Evolutionary conservation across 495 filamentous ascomycete species (phyloP), one percentile per base, ranked within the genome.

Genomic region (Aspergillus avenaceus): DNA sequence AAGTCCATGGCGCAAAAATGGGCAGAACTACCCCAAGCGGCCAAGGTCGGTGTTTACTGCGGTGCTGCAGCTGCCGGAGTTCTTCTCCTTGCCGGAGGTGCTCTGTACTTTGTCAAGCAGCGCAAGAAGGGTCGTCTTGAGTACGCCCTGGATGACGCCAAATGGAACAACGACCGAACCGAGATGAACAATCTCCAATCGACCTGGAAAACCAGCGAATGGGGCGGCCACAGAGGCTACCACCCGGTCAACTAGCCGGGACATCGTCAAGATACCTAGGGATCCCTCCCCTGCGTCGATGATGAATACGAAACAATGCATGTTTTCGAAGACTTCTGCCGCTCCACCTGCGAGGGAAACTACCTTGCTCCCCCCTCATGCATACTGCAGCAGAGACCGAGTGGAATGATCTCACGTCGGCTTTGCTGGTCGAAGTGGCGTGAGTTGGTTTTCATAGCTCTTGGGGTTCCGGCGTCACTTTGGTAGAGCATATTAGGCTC

Each of bases 101-200:
- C 72, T 8, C 72, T 85, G 55, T 84, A 80, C 68, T 88, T 81
- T 68, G 63, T 90, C 62, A 76, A 74, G 37, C 85, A 90, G 62
- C 77, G 87, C 42, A 75, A 81, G 36, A 72, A 74, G 31, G 88
- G 88, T 24, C 75, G 79, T 52, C 71, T 71, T 22, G 87, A 91
- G 60, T 77, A 79, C 23, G 77, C 75, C 42, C 53, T 80, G 4
- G 76, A 76, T 18, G 75, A 83, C 45, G 72, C 77, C 47, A 71
- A 73, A 37, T 76, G 70, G 49, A 69, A 80, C 58, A 72, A 73
- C 40, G 83, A 88, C 53, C 81, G 80, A 5, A 66, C 75, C n/a
- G 86, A 88, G 65, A 71, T 86, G 50, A 71, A 83, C 59, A 75
- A 78, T 42, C 83, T 67, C 59, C 71, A 78, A 54, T 54, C 63